These are phyloP conservation scores for Fusarium sp. DNA, from an alignment of 2,329 filamentous ascomycete species.

Conservation along the genomic window DNA sequence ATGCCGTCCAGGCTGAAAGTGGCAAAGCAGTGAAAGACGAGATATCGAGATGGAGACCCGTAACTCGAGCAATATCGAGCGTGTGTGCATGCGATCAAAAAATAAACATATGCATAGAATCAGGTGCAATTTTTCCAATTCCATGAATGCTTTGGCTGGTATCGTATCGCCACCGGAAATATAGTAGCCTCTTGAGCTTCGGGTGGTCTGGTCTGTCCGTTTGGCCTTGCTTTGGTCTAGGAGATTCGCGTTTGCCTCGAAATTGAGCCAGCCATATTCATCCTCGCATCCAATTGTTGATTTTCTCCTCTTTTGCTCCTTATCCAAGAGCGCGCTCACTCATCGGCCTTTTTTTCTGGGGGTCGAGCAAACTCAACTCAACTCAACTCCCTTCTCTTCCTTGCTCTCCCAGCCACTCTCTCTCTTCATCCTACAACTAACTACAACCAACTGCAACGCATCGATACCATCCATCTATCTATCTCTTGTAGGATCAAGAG, in stretches of 20 bases:
- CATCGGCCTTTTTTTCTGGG: background rate
- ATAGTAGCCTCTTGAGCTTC: slow-evolving; percentile 8
- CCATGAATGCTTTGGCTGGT: background rate
- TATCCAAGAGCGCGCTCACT: background rate
- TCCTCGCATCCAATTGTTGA: slow-evolving; percentile 27
- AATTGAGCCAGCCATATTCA: slow-evolving; percentile 28
- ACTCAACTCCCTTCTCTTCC: background rate
- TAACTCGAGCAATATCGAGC: slow-evolving; percentile 20
- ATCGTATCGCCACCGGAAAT: background rate
- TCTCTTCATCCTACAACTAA: slow-evolving; percentile 9
- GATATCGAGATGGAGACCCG: slow-evolving; percentile 2
- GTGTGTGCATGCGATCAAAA: background rate
- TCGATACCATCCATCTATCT: background rate
- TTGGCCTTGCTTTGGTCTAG: slow-evolving; percentile 12
- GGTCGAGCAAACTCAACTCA: slow-evolving; percentile 14
- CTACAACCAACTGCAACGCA: background rate
- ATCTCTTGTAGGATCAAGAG: background rate
- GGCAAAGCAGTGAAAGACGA: slow-evolving; percentile 26
- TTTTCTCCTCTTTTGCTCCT: slow-evolving; percentile 16
- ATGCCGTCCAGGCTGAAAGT: slow-evolving; percentile 25
- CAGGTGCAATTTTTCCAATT: background rate
- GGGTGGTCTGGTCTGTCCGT: slow-evolving; percentile 23
- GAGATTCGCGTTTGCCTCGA: slow-evolving; percentile 29
- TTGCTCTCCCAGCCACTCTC: background rate
- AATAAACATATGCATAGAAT: background rate